These are phyloP conservation scores for Talaromyces piceae DNA, from an alignment of 2,329 filamentous ascomycete species.

Conservation along the genomic window DNA sequence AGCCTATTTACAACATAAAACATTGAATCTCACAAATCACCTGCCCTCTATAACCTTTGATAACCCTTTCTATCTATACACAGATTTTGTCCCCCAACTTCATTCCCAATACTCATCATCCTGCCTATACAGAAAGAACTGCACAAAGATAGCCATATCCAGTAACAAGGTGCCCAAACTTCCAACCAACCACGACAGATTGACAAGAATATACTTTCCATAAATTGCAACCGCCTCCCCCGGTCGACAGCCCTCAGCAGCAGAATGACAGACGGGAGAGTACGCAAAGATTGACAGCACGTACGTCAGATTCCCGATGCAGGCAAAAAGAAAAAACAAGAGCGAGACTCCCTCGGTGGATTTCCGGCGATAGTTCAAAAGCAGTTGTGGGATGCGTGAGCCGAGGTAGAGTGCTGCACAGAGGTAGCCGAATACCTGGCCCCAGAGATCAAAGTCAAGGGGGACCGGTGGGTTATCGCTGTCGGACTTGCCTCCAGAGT, in stretches of 20 bases:
- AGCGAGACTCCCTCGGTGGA: slow-evolving; percentile 89
- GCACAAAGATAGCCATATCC: slow-evolving; percentile 78
- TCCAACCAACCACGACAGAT: slow-evolving; percentile 82
- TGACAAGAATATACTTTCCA: slow-evolving; percentile 75
- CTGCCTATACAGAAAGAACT: slow-evolving; percentile 77
- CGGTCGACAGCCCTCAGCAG: slow-evolving; percentile 45
- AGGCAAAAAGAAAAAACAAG: slow-evolving; percentile 94
- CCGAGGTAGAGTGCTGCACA: slow-evolving; percentile 86
- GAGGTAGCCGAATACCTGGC: slow-evolving; percentile 89
- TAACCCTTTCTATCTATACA: neutral
- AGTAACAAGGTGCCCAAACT: slow-evolving; percentile 80
- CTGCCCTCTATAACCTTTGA: no score
- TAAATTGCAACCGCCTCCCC: slow-evolving; percentile 65
- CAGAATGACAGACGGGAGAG: slow-evolving; percentile 58
- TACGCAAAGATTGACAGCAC: slow-evolving; percentile 88
- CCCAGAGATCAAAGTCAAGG: slow-evolving; percentile 64
- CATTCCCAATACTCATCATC: slow-evolving; percentile 14
- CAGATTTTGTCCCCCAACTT: neutral
- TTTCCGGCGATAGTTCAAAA: slow-evolving; percentile 87
- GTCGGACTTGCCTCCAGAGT: slow-evolving; percentile 12
- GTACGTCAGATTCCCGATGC: slow-evolving; percentile 88
- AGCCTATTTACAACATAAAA: neutral
- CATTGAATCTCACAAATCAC: neutral
- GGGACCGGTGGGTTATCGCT: slow-evolving; percentile 12
- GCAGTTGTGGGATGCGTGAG: slow-evolving; percentile 78